A percentile compares a stretch with the other conserved stretches of the same genome.
Evolutionary conservation across 179 eudicot genomes (phyloP).

Genomic region (Actinidia arguta): DNA sequence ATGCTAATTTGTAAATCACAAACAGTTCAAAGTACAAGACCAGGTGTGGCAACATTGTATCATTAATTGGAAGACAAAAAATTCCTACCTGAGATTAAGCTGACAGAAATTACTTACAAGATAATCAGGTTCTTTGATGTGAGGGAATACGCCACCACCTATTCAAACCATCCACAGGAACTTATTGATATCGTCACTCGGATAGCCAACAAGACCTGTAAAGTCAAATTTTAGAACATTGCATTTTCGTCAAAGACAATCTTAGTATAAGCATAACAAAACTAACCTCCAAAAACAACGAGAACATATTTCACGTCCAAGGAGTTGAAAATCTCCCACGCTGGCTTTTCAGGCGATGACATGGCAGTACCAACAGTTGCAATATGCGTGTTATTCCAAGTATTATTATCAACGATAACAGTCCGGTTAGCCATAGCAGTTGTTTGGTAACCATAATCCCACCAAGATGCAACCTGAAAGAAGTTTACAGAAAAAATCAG

Average conservation of each 20-base stretch:
- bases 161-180: constrained; percentile 99
- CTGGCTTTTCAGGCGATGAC: constrained; percentile 99
- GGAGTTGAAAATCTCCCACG: constrained; percentile 91
- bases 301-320: constrained; percentile 97
- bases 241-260: constrained; percentile 7
- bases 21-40: neutral
- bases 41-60: neutral
- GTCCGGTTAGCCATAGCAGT: constrained; percentile 99
- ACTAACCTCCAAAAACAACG: constrained; percentile 95
- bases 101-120: constrained; percentile 54
- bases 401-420: constrained; percentile 97
- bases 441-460: constrained; percentile 99
- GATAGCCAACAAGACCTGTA: constrained; percentile 96
- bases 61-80: constrained; percentile 3
- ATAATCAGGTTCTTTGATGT: constrained; percentile 97
- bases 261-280: constrained; percentile 21
- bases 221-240: constrained; percentile 25
- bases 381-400: constrained; percentile 99
- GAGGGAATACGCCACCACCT: constrained; percentile 98
- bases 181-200: constrained; percentile 97
- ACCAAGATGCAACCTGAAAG: constrained; percentile 95
- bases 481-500: constrained; percentile 22
- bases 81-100: neutral
- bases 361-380: constrained; percentile 99
- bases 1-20: neutral